These are phyloP conservation scores for Eucalyptus camaldulensis DNA, from an alignment of 345 rosid species.

Conservation along the genomic window DNA sequence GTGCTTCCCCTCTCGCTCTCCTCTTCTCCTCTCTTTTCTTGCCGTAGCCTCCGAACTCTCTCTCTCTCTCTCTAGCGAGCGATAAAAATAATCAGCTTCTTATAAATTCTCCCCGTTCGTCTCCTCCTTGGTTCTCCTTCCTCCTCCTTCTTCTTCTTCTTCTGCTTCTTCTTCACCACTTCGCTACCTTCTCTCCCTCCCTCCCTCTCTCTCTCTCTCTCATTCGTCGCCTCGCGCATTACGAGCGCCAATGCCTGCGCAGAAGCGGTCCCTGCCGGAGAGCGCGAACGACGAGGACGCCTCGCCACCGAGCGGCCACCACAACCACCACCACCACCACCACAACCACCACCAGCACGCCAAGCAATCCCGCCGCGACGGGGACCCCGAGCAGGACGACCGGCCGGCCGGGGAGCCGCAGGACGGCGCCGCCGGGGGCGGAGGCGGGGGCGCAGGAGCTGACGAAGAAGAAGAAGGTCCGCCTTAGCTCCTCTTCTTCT, in stretches of 20 bases:
- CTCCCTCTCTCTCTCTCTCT: neutral
- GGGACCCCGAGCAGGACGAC: slow-evolving; percentile 12
- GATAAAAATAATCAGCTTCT: neutral
- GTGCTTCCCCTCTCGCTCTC: neutral
- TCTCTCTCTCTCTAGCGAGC: neutral
- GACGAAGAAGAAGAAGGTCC: slow-evolving; percentile 11
- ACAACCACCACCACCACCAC: neutral
- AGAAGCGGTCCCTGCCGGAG: slow-evolving; percentile 49
- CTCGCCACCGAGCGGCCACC: neutral
- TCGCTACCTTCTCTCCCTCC: neutral
- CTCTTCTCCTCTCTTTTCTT: neutral
- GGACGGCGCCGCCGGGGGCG: slow-evolving; percentile 11
- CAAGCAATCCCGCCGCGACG: slow-evolving; percentile 11
- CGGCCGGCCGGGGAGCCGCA: slow-evolving; percentile 3
- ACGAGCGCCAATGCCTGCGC: slow-evolving; percentile 61
- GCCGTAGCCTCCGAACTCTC: neutral
- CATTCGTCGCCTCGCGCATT: neutral
- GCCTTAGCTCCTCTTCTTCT: neutral
- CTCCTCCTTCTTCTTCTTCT: neutral
- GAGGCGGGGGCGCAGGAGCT: slow-evolving; percentile 6
- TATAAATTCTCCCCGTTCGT: neutral
- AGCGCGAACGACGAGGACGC: slow-evolving; percentile 23
- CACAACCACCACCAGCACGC: neutral
- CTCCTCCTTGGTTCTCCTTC: neutral
- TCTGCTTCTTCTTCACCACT: neutral